phyloP scores from a whole-genome alignment of 2,329 filamentous ascomycete species.

The Fusarium nisikadoi region DNA sequence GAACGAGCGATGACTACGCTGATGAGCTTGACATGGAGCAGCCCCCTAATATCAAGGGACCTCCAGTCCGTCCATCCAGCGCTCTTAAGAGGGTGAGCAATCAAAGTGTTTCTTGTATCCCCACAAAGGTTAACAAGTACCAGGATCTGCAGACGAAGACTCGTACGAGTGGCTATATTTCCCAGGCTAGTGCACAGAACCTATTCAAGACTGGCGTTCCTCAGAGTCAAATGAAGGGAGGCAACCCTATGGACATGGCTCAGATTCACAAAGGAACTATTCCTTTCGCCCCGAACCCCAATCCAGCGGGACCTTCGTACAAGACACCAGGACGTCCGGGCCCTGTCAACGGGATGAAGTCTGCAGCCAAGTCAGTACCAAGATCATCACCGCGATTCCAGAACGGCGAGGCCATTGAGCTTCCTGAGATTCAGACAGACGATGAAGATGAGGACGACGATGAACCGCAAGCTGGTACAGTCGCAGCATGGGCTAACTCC shows the following conservation, averaged over 20 bases:
- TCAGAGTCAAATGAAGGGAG: slow-evolving; percentile 71
- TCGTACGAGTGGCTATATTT: slow-evolving; percentile 69
- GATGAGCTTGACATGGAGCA: slow-evolving; percentile 69
- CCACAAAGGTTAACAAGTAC: slow-evolving; percentile 48
- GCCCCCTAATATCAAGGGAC: slow-evolving; percentile 75
- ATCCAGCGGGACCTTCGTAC: slow-evolving; percentile 64
- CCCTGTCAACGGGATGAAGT: slow-evolving; percentile 58
- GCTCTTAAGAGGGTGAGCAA: slow-evolving; percentile 72
- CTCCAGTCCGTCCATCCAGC: slow-evolving; percentile 84
- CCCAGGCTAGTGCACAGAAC: slow-evolving; percentile 63
- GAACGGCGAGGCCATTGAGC: slow-evolving; percentile 88
- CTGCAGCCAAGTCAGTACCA: slow-evolving; percentile 67
- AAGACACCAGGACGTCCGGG: slow-evolving; percentile 76
- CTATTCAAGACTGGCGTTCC: slow-evolving; percentile 75
- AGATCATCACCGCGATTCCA: slow-evolving; percentile 86
- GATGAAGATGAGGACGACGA: slow-evolving; percentile 86
- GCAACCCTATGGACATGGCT: slow-evolving; percentile 83
- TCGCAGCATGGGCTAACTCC: slow-evolving; percentile 89
- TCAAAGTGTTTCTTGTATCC: background rate
- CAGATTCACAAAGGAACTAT: slow-evolving; percentile 90
- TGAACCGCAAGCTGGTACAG: slow-evolving; percentile 61
- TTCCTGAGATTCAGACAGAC: slow-evolving; percentile 96
- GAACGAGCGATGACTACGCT: slow-evolving; percentile 78
- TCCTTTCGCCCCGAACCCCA: slow-evolving; percentile 81
- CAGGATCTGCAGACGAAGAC: slow-evolving; percentile 72